These are phyloP conservation scores for Dictyophora rubrovolvata DNA, from an alignment of 768 basidiomycete genomes.

Conservation along the genomic window DNA sequence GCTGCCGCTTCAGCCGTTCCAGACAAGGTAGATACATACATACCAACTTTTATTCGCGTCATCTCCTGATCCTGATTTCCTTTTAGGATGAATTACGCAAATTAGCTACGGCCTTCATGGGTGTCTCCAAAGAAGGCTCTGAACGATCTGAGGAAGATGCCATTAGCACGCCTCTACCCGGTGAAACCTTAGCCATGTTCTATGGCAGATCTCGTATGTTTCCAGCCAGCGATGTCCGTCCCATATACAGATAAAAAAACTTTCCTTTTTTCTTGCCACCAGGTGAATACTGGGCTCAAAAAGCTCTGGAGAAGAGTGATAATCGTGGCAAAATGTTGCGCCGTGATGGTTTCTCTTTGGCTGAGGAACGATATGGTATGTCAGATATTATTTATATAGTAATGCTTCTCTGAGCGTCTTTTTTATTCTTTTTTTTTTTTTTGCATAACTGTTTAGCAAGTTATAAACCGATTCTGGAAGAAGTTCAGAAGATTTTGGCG, in stretches of 20 bases:
- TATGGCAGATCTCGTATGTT: conserved; percentile 69
- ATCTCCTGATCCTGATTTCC: no score
- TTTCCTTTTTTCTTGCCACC: background rate
- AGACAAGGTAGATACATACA: conserved; percentile 9
- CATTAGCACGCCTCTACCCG: conserved; percentile 70
- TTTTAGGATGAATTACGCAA: conserved; percentile 29
- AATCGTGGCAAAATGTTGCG: conserved; percentile 71
- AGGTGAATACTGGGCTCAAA: conserved; percentile 77
- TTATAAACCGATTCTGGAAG: conserved; percentile 74
- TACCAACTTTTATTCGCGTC: conserved; percentile 4
- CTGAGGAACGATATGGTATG: conserved; percentile 63
- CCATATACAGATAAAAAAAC: background rate
- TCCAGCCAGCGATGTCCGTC: background rate
- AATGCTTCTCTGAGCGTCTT: background rate
- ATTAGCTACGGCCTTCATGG: conserved; percentile 47
- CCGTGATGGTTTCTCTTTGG: conserved; percentile 67
- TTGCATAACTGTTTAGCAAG: conserved; percentile 30
- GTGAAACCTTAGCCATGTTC: conserved; percentile 75
- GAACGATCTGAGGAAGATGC: conserved; percentile 56
- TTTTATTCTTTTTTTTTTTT: background rate
- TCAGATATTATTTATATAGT: conserved; percentile 2
- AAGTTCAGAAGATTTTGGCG: conserved; percentile 73
- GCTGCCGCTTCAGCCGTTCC: conserved; percentile 14
- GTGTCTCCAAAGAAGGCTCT: conserved; percentile 36
- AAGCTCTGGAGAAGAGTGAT: conserved; percentile 48